A percentile compares a stretch with the other conserved stretches of the same genome.
These are phyloP conservation scores for Coemansia sp. DNA, from an alignment of 192 early-diverging fungal genomes.

Conservation along the genomic window DNA sequence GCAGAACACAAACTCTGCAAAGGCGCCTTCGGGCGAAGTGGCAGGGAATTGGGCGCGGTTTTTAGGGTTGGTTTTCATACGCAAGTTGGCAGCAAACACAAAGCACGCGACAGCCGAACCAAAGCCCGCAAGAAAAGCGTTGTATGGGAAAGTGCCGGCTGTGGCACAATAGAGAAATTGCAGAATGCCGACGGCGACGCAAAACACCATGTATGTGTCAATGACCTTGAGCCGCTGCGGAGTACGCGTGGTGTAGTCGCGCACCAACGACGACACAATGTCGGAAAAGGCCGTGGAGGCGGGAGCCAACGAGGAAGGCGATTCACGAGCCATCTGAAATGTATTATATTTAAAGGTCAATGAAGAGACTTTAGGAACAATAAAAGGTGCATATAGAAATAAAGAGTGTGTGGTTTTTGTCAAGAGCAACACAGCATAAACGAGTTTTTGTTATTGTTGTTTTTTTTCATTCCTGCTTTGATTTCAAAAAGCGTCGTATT, in stretches of 20 bases:
- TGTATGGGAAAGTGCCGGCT: conserved; percentile 95
- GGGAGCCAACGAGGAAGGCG: neutral
- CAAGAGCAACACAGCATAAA: too few species aligned
- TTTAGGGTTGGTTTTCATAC: conserved; percentile 86
- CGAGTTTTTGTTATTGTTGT: too few species aligned
- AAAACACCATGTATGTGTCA: conserved; percentile 89
- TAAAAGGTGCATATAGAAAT: too few species aligned
- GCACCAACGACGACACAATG: conserved; percentile 13
- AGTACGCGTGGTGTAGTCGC: conserved; percentile 61
- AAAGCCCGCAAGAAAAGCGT: conserved; percentile 96
- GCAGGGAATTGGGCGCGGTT: conserved; percentile 65
- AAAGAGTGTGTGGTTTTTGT: too few species aligned
- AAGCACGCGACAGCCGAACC: conserved; percentile 88
- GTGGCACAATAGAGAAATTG: conserved; percentile 87
- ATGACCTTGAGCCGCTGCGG: conserved; percentile 82
- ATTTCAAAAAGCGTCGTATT: too few species aligned
- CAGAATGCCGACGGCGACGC: conserved; percentile 82
- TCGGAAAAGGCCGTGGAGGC: neutral
- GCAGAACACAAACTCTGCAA: conserved; percentile 90
- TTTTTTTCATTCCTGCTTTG: too few species aligned
- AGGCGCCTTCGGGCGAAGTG: conserved; percentile 80
- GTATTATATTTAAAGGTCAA: too few species aligned
- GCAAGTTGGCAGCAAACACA: conserved; percentile 82
- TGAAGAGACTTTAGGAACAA: too few species aligned
- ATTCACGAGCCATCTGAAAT: neutral